Conservation (phyloP, 768 basidiomycete genomes). For the Boletus edulis region DNA sequence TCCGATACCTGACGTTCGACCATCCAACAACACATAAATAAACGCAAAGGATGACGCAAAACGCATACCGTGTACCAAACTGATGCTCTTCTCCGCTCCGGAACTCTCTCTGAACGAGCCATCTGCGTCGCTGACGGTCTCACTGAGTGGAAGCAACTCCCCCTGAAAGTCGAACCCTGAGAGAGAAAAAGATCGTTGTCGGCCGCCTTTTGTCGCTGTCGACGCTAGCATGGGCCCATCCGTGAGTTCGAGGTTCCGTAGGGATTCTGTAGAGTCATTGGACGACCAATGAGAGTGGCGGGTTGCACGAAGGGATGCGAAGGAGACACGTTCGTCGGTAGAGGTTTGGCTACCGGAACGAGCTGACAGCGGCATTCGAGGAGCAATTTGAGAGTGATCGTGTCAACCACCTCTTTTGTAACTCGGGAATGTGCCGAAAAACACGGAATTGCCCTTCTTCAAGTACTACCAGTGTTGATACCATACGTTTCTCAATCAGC, state of each 20-base stretch:
- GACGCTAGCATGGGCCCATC: slow-evolving; percentile 49
- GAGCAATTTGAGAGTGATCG: background rate
- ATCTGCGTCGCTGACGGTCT: slow-evolving; percentile 73
- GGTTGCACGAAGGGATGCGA: background rate
- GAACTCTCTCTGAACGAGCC: slow-evolving; percentile 42
- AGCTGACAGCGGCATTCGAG: slow-evolving; percentile 17
- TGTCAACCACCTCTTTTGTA: background rate
- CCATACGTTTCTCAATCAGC: too few species aligned
- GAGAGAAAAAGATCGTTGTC: slow-evolving; percentile 63
- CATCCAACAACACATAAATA: slow-evolving; percentile 4
- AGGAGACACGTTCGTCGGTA: slow-evolving; percentile 11
- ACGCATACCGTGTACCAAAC: slow-evolving; percentile 68
- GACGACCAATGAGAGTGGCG: slow-evolving; percentile 4
- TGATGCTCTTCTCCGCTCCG: slow-evolving; percentile 74
- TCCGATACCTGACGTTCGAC: slow-evolving; percentile 61
- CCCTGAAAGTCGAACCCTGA: slow-evolving; percentile 78
- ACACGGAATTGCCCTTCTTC: too few species aligned
- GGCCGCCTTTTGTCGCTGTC: slow-evolving; percentile 6
- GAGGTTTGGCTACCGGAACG: slow-evolving; percentile 17
- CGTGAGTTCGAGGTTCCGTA: slow-evolving; percentile 76
- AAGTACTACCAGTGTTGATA: too few species aligned
- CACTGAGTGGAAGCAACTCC: slow-evolving; percentile 73
- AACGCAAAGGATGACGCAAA: background rate
- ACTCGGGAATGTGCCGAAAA: background rate
- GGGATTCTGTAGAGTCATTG: slow-evolving; percentile 65